phyloP scores from a whole-genome alignment of 257 asterid genomes.

The Solanum chmielewskii region DNA sequence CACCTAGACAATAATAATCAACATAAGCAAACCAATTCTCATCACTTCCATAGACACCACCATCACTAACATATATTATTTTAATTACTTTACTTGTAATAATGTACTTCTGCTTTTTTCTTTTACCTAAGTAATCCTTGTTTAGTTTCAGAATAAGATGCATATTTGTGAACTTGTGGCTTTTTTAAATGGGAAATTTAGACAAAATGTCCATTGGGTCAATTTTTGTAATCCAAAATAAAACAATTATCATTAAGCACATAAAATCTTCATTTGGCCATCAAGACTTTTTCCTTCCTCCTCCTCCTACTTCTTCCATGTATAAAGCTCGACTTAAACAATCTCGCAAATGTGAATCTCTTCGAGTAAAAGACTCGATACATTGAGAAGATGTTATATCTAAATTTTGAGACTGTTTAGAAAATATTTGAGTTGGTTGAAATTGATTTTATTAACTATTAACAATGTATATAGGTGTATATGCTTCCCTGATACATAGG shows the following conservation, averaged over 20 bases:
- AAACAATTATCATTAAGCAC: no score
- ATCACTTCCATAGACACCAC: not conserved
- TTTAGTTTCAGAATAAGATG: not conserved
- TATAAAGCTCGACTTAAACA: no score
- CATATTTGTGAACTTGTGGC: not conserved
- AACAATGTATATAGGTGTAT: not conserved
- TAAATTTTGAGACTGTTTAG: not conserved
- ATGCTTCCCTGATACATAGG: not conserved
- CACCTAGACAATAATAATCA: not conserved
- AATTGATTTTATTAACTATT: not conserved
- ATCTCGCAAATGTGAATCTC: no score
- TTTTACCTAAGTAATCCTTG: not conserved
- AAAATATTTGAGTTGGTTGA: not conserved
- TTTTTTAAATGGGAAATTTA: not conserved
- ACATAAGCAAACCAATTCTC: not conserved
- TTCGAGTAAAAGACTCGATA: not conserved
- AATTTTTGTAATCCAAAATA: not conserved
- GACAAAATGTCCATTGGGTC: not conserved
- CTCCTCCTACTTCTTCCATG: not conserved
- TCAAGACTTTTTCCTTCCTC: not conserved
- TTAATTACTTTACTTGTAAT: not conserved
- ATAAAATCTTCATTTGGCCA: not conserved
- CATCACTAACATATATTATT: conserved; percentile 4
- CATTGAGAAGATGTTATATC: not conserved
- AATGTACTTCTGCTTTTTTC: not conserved